Conservation (phyloP, 2,329 filamentous ascomycete species). For the Furcasterigmium sp. region DNA sequence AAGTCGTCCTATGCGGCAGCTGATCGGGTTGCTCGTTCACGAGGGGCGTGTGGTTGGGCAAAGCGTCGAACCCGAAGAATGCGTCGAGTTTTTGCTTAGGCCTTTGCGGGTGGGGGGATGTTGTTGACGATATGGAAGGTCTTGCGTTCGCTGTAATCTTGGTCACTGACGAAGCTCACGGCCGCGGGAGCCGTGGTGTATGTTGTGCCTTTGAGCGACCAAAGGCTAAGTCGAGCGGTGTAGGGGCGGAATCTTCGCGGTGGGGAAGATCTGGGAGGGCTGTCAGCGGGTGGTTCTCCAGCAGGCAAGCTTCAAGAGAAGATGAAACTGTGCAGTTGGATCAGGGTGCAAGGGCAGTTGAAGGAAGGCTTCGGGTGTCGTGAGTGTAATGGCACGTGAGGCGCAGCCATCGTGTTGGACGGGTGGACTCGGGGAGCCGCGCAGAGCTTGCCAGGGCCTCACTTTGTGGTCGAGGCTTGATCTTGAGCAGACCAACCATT, state of each 20-base stretch:
- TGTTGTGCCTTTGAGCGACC: conserved; percentile 60
- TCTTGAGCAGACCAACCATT: too few species aligned
- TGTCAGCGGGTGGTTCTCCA: not conserved
- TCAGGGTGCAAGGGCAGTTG: not conserved
- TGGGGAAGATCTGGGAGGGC: conserved; percentile 9
- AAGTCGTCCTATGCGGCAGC: conserved; percentile 99
- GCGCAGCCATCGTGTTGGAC: too few species aligned
- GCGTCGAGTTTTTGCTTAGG: conserved; percentile 40
- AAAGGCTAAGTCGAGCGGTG: conserved; percentile 46
- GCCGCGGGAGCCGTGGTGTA: conserved; percentile 58
- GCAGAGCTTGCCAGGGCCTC: too few species aligned
- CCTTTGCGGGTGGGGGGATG: conserved; percentile 51
- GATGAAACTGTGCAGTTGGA: not conserved
- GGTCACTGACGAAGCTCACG: conserved; percentile 58
- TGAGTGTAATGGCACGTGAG: too few species aligned
- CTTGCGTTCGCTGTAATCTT: conserved; percentile 65
- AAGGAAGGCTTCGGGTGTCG: too few species aligned
- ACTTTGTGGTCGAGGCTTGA: too few species aligned
- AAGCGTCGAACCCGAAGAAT: conserved; percentile 43
- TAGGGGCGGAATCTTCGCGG: conserved; percentile 7
- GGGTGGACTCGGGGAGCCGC: too few species aligned
- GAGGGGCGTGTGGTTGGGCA: conserved; percentile 38
- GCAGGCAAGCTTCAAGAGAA: conserved; percentile 3
- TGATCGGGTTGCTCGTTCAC: conserved; percentile 62
- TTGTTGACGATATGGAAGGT: conserved; percentile 63